Evolutionary conservation across 352 stramenopile genomes (phyloP), one percentile per base, ranked within the genome.

Genomic region (Pythium coloratum): DNA sequence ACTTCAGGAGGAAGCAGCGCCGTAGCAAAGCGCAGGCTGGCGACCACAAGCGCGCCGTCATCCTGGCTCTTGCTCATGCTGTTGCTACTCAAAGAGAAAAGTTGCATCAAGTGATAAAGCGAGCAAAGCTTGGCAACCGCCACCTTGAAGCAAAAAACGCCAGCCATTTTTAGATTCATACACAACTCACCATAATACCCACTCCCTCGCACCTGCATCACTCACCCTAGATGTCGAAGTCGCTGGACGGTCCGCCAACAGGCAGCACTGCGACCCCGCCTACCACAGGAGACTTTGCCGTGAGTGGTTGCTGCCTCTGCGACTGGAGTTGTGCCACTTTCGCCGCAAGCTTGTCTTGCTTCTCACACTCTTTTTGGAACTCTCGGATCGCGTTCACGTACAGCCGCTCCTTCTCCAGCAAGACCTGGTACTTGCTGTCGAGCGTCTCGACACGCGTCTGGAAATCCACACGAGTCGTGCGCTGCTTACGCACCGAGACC

Each of bases 351-450:
- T 80, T 80, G 33, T 96, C 89, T 61, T 97, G 91, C 67, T 84
- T 90, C 55, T 96, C 88, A 64, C 90, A 96, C 57, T 96, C 90
- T 8, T 88, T 84, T 61, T 97, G 90, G 60, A 97, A 96, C 38
- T 94, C 81, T 2, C 85, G 85, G 24, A 97, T 90, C 10, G 88
- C 83, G 46, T 90, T 86, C 46, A 95, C 83, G 62, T 97, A 97
- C 62, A 71, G 73, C 10, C 90, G 81, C 44, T 96, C 88, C 18
- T 89, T 84, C 32, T 88, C 81, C 6, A 95, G 73, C 44, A 91
- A 67, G 32, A 95, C 57, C 51, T 95, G 84, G 46, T 92, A 93
- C 46, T 90, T 91, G 63, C 80, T 86, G 59, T 93, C 84, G 1
- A 92, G 64, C 0, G 74, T 85, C 54, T 95, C 86, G 18, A 92